A percentile compares a stretch with the other conserved stretches of the same genome.
phyloP scores from a whole-genome alignment of 1,139 yeast genomes.

The Yamadazyma dendronema region DNA sequence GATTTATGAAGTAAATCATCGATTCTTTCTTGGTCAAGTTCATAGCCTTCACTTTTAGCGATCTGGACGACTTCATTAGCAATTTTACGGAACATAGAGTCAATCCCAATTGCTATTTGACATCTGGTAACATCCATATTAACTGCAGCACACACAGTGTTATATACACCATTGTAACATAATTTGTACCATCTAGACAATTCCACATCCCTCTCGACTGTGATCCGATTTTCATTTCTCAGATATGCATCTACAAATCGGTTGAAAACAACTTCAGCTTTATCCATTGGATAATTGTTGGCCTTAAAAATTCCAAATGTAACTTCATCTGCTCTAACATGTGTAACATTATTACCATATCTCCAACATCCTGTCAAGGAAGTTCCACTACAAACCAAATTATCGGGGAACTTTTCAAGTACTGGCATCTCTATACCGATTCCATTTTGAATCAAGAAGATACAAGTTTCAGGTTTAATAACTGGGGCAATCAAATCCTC shows the following conservation, averaged over 20 bases:
- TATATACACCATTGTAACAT: conserved; percentile 66
- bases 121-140: conserved; percentile 56
- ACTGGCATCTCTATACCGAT: conserved; percentile 67
- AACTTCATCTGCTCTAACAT: conserved; percentile 53
- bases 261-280: conserved; percentile 26
- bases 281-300: conserved; percentile 12
- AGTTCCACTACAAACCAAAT: conserved; percentile 64
- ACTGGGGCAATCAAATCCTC: conserved; percentile 62
- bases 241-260: conserved; percentile 51
- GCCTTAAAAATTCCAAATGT: conserved; percentile 53
- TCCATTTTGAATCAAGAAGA: conserved; percentile 73
- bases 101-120: conserved; percentile 53
- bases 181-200: conserved; percentile 70
- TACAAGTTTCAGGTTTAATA: conserved; percentile 47
- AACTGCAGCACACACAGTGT: conserved; percentile 57
- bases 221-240: conserved; percentile 34
- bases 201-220: conserved; percentile 48
- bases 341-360: conserved; percentile 48
- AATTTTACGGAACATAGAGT: conserved; percentile 53
- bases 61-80: conserved; percentile 62
- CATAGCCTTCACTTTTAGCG: conserved; percentile 64
- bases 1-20: conserved; percentile 55
- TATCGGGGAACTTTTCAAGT: conserved; percentile 54
- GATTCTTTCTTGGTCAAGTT: conserved; percentile 42
- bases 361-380: conserved; percentile 67